Conservation (phyloP, 2,329 filamentous ascomycete genomes). For the Neurospora sp. region DNA sequence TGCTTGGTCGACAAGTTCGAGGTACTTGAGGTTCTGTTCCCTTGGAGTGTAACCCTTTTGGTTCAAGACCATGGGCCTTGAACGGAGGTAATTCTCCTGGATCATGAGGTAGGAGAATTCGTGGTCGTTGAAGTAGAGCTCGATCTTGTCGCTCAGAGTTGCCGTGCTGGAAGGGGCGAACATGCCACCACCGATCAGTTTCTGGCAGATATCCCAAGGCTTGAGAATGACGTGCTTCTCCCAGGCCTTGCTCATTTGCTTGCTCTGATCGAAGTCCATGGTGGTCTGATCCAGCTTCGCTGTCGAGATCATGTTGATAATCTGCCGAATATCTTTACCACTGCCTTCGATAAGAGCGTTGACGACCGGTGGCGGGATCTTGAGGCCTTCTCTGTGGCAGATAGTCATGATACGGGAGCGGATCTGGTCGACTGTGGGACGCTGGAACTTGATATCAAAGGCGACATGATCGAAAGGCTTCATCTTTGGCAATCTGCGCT, state of each 20-base stretch:
- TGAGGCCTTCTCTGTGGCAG: conserved; percentile 82
- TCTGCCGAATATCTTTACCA: conserved; percentile 90
- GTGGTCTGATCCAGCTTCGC: conserved; percentile 76
- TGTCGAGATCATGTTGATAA: conserved; percentile 97
- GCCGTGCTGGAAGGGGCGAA: conserved; percentile 76
- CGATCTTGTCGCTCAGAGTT: conserved; percentile 93
- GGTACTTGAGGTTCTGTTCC: conserved; percentile 67
- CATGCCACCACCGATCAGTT: conserved; percentile 80
- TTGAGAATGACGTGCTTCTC: conserved; percentile 96
- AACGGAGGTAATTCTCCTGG: conserved; percentile 92
- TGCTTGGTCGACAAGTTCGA: conserved; percentile 79
- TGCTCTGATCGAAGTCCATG: conserved; percentile 78
- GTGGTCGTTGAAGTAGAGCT: conserved; percentile 98
- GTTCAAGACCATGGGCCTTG: conserved; percentile 59
- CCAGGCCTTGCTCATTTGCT: conserved; percentile 95
- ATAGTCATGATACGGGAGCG: conserved; percentile 91
- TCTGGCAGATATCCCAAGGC: conserved; percentile 94
- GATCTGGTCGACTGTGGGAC: conserved; percentile 85
- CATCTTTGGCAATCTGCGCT: conserved; percentile 90
- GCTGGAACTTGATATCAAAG: conserved; percentile 76
- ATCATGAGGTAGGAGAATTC: conserved; percentile 97
- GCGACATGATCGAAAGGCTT: conserved; percentile 88
- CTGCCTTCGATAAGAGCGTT: conserved; percentile 93
- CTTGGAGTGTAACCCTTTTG: conserved; percentile 49
- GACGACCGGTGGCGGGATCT: conserved; percentile 71